Percentiles rank a stretch among this genome's conserved stretches.
These are phyloP conservation scores for Claviceps maximensis DNA, from an alignment of 2,329 filamentous ascomycete species.

Conservation along the genomic window DNA sequence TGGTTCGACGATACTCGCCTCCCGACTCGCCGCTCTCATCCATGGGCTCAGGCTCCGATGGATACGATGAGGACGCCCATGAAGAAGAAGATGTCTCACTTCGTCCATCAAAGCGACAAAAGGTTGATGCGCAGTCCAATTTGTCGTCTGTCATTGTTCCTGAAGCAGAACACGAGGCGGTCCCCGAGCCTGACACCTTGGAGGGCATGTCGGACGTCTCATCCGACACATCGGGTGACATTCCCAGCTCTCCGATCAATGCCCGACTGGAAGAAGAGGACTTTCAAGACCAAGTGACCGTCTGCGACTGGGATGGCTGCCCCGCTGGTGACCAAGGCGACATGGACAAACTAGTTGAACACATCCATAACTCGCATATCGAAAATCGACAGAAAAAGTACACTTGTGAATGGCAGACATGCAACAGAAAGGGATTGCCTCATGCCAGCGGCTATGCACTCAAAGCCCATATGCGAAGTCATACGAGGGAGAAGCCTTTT, in stretches of 20 bases:
- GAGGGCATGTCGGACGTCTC: slow-evolving; percentile 61
- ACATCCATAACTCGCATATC: slow-evolving; percentile 89
- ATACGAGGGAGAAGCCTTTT: slow-evolving; percentile 96
- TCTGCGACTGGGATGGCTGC: slow-evolving; percentile 69
- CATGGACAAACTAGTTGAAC: slow-evolving; percentile 70
- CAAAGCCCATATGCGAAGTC: slow-evolving; percentile 93
- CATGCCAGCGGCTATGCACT: slow-evolving; percentile 94
- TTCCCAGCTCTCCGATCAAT: slow-evolving; percentile 57
- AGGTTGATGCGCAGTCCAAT: slow-evolving; percentile 30
- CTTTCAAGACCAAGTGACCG: slow-evolving; percentile 62
- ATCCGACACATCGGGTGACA: slow-evolving; percentile 78
- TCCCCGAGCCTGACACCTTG: slow-evolving; percentile 37
- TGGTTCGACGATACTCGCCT: slow-evolving; percentile 25
- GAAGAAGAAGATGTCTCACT: slow-evolving; percentile 27
- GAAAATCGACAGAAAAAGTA: slow-evolving; percentile 91
- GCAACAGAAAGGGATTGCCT: slow-evolving; percentile 71
- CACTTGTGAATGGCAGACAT: slow-evolving; percentile 95
- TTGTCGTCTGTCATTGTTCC: slow-evolving; percentile 31
- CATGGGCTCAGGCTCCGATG: slow-evolving; percentile 28
- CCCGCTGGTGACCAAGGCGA: slow-evolving; percentile 56
- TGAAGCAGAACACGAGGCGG: slow-evolving; percentile 30
- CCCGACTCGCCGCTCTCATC: slow-evolving; percentile 36
- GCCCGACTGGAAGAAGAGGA: slow-evolving; percentile 61
- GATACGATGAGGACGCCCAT: slow-evolving; percentile 32
- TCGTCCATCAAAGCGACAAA: slow-evolving; percentile 34